phyloP scores from a whole-genome alignment of 2,329 filamentous ascomycete species.

The Pestalotiopsis fici region DNA sequence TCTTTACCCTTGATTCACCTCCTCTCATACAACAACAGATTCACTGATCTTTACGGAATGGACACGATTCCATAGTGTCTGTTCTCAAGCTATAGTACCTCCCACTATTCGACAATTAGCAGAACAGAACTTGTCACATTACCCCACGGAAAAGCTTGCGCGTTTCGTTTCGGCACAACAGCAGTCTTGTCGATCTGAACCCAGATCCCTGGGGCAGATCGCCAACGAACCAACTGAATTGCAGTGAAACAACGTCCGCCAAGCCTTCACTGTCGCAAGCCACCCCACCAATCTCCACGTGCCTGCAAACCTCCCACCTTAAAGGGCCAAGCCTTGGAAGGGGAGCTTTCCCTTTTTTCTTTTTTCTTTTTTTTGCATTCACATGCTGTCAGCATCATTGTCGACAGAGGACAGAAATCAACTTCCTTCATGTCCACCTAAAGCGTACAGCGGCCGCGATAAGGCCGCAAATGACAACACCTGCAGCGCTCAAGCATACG shows the following conservation, averaged over 20 bases:
- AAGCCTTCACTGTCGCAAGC: not conserved
- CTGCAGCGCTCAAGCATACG: not conserved
- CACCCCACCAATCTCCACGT: not conserved
- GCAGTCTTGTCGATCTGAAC: not conserved
- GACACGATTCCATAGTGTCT: not conserved
- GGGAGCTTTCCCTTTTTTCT: not conserved
- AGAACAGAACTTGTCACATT: not conserved
- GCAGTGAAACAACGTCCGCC: not conserved
- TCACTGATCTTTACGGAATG: not conserved
- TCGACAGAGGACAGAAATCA: not conserved
- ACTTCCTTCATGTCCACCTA: slow-evolving; percentile 5
- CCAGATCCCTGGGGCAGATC: not conserved
- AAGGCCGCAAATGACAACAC: not conserved
- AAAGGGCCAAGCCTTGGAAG: not conserved
- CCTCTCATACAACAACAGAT: not conserved
- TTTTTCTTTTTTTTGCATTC: not conserved
- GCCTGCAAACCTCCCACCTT: not conserved
- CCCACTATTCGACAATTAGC: not conserved
- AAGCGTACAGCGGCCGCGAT: not conserved
- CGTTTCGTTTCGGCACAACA: not conserved
- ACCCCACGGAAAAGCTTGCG: not conserved
- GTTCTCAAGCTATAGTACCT: not conserved
- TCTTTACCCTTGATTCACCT: not conserved
- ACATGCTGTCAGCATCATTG: not conserved
- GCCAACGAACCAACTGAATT: not conserved